These are phyloP conservation scores for Psidium friedrichsthalianum DNA, from an alignment of 345 rosid genomes.

Conservation along the genomic window DNA sequence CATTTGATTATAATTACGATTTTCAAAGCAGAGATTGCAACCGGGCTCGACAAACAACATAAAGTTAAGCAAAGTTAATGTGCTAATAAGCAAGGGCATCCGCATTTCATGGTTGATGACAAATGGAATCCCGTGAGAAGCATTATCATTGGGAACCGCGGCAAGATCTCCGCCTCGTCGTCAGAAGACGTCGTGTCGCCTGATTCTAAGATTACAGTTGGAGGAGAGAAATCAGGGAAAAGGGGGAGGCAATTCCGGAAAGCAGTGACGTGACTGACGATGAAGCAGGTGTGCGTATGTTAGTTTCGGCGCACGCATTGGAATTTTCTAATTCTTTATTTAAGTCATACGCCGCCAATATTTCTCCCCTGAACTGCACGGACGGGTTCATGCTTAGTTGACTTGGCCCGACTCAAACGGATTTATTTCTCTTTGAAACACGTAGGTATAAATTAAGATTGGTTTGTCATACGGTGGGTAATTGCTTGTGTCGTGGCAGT, in stretches of 20 bases:
- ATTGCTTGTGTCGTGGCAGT: too few relatives aligned
- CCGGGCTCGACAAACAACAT: not conserved
- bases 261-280: not conserved
- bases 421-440: too few relatives aligned
- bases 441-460: too few relatives aligned
- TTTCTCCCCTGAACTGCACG: too few relatives aligned
- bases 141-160: not conserved
- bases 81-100: too few relatives aligned
- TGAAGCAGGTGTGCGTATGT: too few relatives aligned
- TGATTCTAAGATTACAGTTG: not conserved
- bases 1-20: not conserved
- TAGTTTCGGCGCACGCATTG: not conserved
- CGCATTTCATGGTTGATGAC: too few relatives aligned
- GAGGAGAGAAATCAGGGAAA: not conserved
- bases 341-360: not conserved
- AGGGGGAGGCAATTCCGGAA: not conserved
- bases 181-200: constrained; percentile 43
- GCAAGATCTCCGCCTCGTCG: constrained; percentile 47
- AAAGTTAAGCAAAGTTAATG: not conserved
- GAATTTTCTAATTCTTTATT: not conserved
- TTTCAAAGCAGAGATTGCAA: not conserved
- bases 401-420: too few relatives aligned
- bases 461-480: too few relatives aligned
- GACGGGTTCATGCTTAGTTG: too few relatives aligned
- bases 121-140: too few relatives aligned